These are phyloP conservation scores for Oidiodendron maius DNA, from an alignment of 495 filamentous ascomycete species.

Conservation along the genomic window DNA sequence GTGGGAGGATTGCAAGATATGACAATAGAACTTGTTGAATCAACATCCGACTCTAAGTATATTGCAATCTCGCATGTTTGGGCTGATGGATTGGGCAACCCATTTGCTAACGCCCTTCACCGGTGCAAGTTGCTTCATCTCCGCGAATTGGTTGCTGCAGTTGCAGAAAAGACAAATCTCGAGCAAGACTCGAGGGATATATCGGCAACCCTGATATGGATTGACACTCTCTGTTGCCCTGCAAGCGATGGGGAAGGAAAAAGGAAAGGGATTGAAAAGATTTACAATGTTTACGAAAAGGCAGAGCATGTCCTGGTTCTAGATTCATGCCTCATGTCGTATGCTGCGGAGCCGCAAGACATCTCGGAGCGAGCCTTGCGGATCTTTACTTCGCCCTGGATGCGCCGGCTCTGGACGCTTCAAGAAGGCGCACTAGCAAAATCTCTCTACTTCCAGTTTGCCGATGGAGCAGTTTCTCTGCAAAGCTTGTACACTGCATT, in stretches of 20 bases:
- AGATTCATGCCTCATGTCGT: constrained; percentile 15
- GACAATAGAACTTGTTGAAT: constrained; percentile 13
- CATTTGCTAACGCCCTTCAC: constrained; percentile 24
- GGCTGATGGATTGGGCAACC: constrained; percentile 32
- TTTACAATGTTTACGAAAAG: constrained; percentile 19
- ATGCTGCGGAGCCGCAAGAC: constrained; percentile 1
- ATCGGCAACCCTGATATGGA: constrained; percentile 20
- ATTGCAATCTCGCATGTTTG: constrained; percentile 32
- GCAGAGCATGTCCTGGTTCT: constrained; percentile 26
- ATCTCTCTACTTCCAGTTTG: constrained; percentile 24
- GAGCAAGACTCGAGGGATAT: not conserved
- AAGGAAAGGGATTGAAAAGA: constrained; percentile 19
- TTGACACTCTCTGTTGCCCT: constrained; percentile 30
- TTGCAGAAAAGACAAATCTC: not conserved
- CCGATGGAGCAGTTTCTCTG: constrained; percentile 14
- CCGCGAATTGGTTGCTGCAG: constrained; percentile 4
- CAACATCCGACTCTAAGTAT: constrained; percentile 10
- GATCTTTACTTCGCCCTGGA: constrained; percentile 24
- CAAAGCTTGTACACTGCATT: not conserved
- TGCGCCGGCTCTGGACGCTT: constrained; percentile 25
- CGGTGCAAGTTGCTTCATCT: constrained; percentile 24
- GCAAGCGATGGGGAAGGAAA: constrained; percentile 16
- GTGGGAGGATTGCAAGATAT: constrained; percentile 7
- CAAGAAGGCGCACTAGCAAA: constrained; percentile 24
- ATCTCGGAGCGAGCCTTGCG: constrained; percentile 9